phyloP scores from a whole-genome alignment of 177 flowering plant species.

The Vitis hybrid region DNA sequence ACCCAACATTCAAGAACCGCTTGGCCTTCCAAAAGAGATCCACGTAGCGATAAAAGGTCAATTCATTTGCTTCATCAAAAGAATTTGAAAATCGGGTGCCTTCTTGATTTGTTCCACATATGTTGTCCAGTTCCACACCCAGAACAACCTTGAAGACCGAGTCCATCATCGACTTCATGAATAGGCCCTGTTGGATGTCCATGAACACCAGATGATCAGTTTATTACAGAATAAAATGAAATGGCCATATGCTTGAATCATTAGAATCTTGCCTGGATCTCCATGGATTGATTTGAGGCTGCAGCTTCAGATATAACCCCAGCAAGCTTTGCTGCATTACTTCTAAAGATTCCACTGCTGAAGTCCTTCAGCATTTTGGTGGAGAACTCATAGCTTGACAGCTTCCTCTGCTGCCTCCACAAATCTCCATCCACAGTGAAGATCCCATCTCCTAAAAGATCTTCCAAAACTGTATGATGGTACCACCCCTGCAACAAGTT shows the following conservation, averaged over 20 bases:
- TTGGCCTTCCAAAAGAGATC: constrained; percentile 29
- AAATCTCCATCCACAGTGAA: constrained; percentile 38
- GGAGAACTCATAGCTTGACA: constrained; percentile 28
- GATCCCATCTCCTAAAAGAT: constrained; percentile 35
- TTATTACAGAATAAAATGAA: no score
- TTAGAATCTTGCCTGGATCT: constrained; percentile 40
- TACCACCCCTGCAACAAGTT: constrained; percentile 21
- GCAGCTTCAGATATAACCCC: background rate
- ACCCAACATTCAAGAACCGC: constrained; percentile 19
- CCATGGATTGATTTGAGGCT: background rate
- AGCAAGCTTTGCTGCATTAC: constrained; percentile 8
- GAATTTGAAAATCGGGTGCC: background rate
- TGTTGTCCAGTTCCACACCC: constrained; percentile 5
- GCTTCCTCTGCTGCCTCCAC: constrained; percentile 32
- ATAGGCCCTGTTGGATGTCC: constrained; percentile 8
- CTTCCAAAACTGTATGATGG: constrained; percentile 14
- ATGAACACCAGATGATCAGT: no score
- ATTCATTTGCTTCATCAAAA: constrained; percentile 13
- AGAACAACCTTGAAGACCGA: constrained; percentile 16
- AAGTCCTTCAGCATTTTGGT: constrained; percentile 25
- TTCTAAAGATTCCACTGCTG: constrained; percentile 14
- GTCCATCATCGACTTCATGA: constrained; percentile 12
- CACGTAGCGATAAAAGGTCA: constrained; percentile 15
- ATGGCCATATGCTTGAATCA: background rate
- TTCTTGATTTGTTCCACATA: constrained; percentile 4